These are phyloP conservation scores for Leccinum fuscescens DNA, from an alignment of 1,284 basidiomycete genomes.

Conservation along the genomic window DNA sequence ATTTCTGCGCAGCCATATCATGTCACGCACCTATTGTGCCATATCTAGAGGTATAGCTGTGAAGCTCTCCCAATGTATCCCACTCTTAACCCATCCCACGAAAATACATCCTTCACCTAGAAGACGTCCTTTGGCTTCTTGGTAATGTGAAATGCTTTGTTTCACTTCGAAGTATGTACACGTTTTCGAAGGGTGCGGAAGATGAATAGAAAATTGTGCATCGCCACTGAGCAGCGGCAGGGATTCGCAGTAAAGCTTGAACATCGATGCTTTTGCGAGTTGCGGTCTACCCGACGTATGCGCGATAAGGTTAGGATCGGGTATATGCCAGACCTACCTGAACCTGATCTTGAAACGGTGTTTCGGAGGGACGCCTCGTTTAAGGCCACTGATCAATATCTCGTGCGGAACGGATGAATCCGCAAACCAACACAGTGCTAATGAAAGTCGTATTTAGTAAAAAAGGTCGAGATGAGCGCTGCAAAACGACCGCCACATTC, in stretches of 20 bases:
- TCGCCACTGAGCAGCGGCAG: constrained; percentile 15
- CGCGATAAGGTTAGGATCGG: neutral
- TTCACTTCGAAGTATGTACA: constrained; percentile 41
- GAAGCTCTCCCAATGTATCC: constrained; percentile 53
- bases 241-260: constrained; percentile 40
- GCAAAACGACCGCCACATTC: constrained; percentile 48
- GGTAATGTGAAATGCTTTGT: constrained; percentile 41
- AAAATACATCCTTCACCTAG: constrained; percentile 46
- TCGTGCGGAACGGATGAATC: constrained; percentile 47
- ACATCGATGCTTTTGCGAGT: constrained; percentile 49
- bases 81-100: constrained; percentile 60
- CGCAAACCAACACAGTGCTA: constrained; percentile 72
- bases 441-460: constrained; percentile 2
- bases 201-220: constrained; percentile 4
- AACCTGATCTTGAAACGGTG: constrained; percentile 60
- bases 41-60: constrained; percentile 13
- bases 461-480: constrained; percentile 13
- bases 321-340: constrained; percentile 41
- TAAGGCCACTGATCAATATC: constrained; percentile 73
- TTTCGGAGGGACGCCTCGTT: constrained; percentile 71
- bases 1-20: neutral
- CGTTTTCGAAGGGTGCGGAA: constrained; percentile 3
- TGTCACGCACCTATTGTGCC: neutral
- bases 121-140: constrained; percentile 46
- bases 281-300: constrained; percentile 40